Percentiles rank a stretch among this genome's conserved stretches.
Conservation (phyloP, 129 eudicot species). For the Flaveria robusta region DNA sequence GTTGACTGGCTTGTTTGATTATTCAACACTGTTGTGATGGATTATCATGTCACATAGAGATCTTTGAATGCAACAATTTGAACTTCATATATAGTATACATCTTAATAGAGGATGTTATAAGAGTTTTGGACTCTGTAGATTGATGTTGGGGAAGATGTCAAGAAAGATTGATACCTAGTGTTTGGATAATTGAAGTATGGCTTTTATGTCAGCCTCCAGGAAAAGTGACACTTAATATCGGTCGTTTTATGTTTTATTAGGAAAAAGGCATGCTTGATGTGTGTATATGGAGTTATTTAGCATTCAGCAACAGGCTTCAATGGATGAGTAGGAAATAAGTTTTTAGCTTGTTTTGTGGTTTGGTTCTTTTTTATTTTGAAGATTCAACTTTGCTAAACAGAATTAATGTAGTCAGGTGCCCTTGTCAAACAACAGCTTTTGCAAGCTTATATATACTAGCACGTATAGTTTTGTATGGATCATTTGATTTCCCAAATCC, state of each 20-base stretch:
- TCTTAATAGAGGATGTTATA: not conserved
- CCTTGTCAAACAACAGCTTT: not conserved
- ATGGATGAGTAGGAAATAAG: not conserved
- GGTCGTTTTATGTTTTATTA: not conserved
- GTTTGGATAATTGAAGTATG: not conserved
- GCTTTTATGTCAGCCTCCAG: not conserved
- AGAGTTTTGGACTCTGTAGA: not conserved
- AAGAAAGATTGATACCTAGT: not conserved
- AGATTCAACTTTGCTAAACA: not conserved
- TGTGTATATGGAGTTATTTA: not conserved
- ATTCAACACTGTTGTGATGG: not conserved
- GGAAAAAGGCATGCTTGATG: not conserved
- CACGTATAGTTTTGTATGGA: not conserved
- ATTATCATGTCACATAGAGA: not conserved
- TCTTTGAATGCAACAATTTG: not conserved
- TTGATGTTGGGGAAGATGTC: not conserved
- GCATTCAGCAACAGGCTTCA: not conserved
- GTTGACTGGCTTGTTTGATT: not conserved
- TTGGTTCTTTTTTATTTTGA: conserved; percentile 1
- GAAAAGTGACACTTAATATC: not conserved
- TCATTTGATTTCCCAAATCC: not conserved
- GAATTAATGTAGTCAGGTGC: not conserved
- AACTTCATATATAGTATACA: not conserved
- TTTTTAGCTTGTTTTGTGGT: not conserved
- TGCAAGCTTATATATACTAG: not conserved